These are phyloP conservation scores for Dianthus caryophyllus DNA, from an alignment of 148 eudicot species.

Conservation along the genomic window DNA sequence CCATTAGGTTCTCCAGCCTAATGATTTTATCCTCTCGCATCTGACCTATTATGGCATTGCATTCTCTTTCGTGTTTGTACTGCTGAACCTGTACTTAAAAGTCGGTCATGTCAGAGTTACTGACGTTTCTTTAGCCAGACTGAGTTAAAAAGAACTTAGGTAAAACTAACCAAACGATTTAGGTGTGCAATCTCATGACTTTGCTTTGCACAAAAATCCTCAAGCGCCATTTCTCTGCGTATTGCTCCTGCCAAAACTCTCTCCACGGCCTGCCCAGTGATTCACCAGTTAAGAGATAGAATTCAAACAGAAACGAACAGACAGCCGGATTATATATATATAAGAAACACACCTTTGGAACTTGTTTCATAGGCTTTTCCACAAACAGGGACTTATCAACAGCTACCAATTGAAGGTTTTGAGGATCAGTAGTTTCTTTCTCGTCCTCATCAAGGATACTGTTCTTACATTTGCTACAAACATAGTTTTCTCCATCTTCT, in stretches of 20 bases:
- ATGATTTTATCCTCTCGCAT: slow-evolving; percentile 88
- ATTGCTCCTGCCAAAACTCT: slow-evolving; percentile 91
- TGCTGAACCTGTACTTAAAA: slow-evolving; percentile 69
- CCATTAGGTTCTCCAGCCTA: slow-evolving; percentile 91
- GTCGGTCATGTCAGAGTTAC: slow-evolving; percentile 12
- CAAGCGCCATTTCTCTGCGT: slow-evolving; percentile 95
- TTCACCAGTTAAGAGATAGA: slow-evolving; percentile 9
- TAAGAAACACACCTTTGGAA: slow-evolving; percentile 69
- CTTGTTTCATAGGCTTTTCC: slow-evolving; percentile 53
- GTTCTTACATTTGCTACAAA: slow-evolving; percentile 67
- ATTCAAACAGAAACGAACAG: slow-evolving; percentile 9
- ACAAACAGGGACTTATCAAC: slow-evolving; percentile 41
- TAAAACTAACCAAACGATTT: slow-evolving; percentile 64
- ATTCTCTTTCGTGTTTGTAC: slow-evolving; percentile 93
- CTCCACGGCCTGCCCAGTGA: slow-evolving; percentile 74
- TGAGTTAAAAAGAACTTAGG: slow-evolving; percentile 6
- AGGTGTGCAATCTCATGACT: slow-evolving; percentile 74
- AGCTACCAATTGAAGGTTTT: slow-evolving; percentile 69
- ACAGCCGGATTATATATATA: background rate
- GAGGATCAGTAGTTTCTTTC: slow-evolving; percentile 36
- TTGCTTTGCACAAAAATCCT: slow-evolving; percentile 74
- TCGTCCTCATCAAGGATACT: slow-evolving; percentile 29
- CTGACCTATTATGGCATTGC: slow-evolving; percentile 77
- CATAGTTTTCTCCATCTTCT: slow-evolving; percentile 24
- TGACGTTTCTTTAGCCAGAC: background rate